Conservation (phyloP, 768 basidiomycete genomes). For the Neoboletus subvelutipes region DNA sequence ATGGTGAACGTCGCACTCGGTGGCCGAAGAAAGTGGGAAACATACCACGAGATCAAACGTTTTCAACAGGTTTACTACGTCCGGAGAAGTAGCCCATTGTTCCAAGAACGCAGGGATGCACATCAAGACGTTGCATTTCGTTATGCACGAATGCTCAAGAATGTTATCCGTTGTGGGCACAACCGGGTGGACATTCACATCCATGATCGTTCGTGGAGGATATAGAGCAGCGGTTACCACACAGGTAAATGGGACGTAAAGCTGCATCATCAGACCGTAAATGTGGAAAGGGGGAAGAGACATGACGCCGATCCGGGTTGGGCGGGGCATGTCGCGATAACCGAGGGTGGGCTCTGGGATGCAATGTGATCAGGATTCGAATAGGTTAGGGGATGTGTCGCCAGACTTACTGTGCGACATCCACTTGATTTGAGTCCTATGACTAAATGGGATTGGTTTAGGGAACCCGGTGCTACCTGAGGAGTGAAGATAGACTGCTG, state of each 20-base stretch:
- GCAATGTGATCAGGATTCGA: not conserved
- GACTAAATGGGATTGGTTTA: slow-evolving; percentile 39
- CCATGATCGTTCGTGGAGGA: slow-evolving; percentile 25
- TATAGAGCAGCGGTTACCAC: slow-evolving; percentile 30
- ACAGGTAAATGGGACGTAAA: slow-evolving; percentile 33
- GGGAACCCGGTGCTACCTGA: slow-evolving; percentile 47
- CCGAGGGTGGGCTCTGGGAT: not conserved
- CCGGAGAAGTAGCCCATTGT: slow-evolving; percentile 12
- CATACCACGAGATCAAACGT: slow-evolving; percentile 2
- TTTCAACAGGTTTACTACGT: not conserved
- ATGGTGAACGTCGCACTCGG: not conserved
- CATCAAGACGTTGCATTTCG: slow-evolving; percentile 11
- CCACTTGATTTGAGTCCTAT: slow-evolving; percentile 35
- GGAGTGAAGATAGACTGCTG: slow-evolving; percentile 21
- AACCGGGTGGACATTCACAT: slow-evolving; percentile 9
- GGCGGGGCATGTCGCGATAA: not conserved
- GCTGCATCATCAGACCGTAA: slow-evolving; percentile 33
- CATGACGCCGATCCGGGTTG: slow-evolving; percentile 25
- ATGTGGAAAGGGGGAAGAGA: slow-evolving; percentile 42
- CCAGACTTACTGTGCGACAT: slow-evolving; percentile 30
- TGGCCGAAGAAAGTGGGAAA: too few relatives aligned
- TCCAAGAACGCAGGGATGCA: slow-evolving; percentile 22
- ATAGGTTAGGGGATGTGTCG: too few relatives aligned
- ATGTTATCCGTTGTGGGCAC: slow-evolving; percentile 19
- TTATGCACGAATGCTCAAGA: slow-evolving; percentile 11